These are phyloP conservation scores for Cucumis hystrix DNA, from an alignment of 306 rosid genomes.

Conservation along the genomic window DNA sequence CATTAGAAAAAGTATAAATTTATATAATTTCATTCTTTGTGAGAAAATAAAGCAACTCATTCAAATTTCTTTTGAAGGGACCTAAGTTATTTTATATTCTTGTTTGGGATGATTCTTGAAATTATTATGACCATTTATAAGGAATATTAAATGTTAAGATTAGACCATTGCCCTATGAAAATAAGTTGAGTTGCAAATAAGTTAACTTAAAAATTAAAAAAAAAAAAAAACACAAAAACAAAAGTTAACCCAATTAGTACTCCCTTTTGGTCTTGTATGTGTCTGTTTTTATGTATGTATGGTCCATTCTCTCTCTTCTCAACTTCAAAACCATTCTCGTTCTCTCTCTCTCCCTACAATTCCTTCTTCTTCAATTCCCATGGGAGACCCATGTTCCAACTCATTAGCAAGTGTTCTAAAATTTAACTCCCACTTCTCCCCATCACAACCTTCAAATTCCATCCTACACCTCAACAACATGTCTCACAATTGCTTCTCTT, in stretches of 20 bases:
- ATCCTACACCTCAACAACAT: background rate
- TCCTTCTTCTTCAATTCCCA: background rate
- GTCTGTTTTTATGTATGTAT: background rate
- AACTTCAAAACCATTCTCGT: background rate
- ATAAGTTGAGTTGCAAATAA: background rate
- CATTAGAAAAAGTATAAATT: background rate
- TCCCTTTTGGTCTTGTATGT: background rate
- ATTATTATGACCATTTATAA: constrained; percentile 1
- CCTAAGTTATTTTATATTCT: background rate
- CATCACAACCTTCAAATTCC: background rate
- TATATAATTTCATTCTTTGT: background rate
- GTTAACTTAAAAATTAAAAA: background rate
- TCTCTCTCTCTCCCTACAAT: background rate
- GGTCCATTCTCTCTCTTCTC: constrained; percentile 1
- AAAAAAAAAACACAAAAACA: background rate
- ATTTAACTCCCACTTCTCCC: constrained; percentile 16
- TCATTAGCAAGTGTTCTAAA: constrained; percentile 25
- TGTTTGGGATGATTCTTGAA: background rate
- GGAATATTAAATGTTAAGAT: constrained; percentile 1
- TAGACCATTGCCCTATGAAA: constrained; percentile 6
- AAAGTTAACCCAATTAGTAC: constrained; percentile 5
- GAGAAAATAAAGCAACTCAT: background rate
- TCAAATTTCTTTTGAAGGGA: background rate
- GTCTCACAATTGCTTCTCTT: background rate
- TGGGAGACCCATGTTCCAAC: constrained; percentile 17